Evolutionary conservation across 106 monocot genomes (phyloP).

Genomic region (Dendrobium nobile): DNA sequence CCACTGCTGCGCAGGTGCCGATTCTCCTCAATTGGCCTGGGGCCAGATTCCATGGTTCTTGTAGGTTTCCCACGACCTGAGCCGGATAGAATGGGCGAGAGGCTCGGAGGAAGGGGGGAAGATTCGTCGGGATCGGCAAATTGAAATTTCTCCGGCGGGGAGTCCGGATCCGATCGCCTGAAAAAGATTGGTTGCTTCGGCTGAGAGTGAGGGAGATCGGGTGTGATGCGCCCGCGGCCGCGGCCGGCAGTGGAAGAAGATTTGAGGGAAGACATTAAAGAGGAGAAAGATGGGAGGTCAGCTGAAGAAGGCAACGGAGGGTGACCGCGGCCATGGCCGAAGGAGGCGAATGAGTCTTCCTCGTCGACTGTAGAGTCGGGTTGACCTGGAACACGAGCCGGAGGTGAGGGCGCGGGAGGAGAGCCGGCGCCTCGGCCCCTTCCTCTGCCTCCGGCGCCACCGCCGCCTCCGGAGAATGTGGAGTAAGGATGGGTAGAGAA

Average conservation of each 20-base stretch:
- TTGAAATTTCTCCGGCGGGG: not conserved
- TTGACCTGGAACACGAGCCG: slow-evolving; percentile 11
- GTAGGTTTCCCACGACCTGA: slow-evolving; percentile 54
- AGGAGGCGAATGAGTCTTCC: slow-evolving; percentile 7
- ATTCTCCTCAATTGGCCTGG: slow-evolving; percentile 35
- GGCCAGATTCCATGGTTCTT: not conserved
- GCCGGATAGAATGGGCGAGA: slow-evolving; percentile 22
- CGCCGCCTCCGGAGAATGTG: slow-evolving; percentile 21
- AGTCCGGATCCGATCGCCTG: slow-evolving; percentile 14
- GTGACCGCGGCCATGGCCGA: slow-evolving; percentile 30
- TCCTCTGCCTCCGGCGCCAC: slow-evolving; percentile 34
- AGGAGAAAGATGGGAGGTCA: slow-evolving; percentile 14
- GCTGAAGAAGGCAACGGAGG: slow-evolving; percentile 14
- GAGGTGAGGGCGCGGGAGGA: not conserved
- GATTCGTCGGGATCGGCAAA: not conserved
- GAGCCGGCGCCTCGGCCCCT: slow-evolving; percentile 22
- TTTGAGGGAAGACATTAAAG: slow-evolving; percentile 2
- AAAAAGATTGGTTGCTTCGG: slow-evolving; percentile 43
- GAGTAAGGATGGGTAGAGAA: slow-evolving; percentile 6
- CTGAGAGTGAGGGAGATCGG: not conserved
- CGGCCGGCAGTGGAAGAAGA: slow-evolving; percentile 5
- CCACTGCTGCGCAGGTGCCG: slow-evolving; percentile 37
- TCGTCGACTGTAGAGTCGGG: slow-evolving; percentile 1
- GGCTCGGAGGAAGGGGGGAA: not conserved
- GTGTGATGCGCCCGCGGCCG: not conserved